Conservation (phyloP, 768 basidiomycete genomes). For the Gelatoporia subvermispora region DNA sequence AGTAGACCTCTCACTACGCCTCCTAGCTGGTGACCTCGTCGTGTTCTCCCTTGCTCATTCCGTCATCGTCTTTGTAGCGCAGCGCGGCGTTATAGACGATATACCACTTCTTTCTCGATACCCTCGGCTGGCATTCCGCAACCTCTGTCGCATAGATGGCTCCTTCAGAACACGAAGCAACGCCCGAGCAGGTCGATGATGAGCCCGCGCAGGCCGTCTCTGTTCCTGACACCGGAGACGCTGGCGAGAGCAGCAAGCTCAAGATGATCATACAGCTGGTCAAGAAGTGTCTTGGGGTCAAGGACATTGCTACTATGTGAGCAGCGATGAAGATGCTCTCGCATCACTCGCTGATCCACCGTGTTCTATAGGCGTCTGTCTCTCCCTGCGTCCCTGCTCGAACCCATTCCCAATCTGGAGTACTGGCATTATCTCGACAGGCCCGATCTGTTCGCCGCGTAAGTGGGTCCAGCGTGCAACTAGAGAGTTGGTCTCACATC, state of each 20-base stretch:
- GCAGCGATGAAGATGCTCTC: conserved; percentile 24
- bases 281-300: conserved; percentile 88
- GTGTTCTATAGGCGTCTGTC: conserved; percentile 69
- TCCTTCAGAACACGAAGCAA: too few relatives aligned
- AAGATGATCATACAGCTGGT: conserved; percentile 91
- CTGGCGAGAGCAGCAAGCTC: conserved; percentile 85
- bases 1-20: too few relatives aligned
- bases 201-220: conserved; percentile 47
- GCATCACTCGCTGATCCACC: conserved; percentile 3
- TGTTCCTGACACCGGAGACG: conserved; percentile 63
- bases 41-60: too few relatives aligned
- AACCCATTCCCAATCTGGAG: conserved; percentile 93
- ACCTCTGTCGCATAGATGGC: too few relatives aligned
- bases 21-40: too few relatives aligned
- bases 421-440: conserved; percentile 94
- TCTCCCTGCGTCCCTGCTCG: conserved; percentile 86
- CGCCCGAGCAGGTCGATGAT: conserved; percentile 13
- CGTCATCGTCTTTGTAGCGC: too few relatives aligned
- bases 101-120: too few relatives aligned
- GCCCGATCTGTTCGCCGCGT: conserved; percentile 91
- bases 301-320: conserved; percentile 92
- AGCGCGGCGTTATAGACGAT: too few relatives aligned
- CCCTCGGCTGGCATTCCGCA: too few relatives aligned
- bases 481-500: neutral
- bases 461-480: conserved; percentile 29